Evolutionary conservation across 352 stramenopile genomes (phyloP), one percentile per base, ranked within the genome.

Genomic region (Phytophthora brassicae): DNA sequence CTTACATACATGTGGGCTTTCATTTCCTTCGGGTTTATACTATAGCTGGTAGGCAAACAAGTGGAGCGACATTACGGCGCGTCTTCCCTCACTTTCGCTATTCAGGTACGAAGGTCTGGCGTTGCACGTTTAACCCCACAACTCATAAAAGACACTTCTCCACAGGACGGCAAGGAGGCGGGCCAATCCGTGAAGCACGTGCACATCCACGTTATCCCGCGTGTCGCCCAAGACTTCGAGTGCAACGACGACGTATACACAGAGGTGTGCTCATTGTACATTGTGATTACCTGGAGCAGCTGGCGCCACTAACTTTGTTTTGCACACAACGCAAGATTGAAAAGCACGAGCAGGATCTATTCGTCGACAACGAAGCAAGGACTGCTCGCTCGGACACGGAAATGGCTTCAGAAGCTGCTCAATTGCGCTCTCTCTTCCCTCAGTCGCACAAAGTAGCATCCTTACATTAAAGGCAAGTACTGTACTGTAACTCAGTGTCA

Each of bases 171-270:
- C 24, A 57, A 51, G 20, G 81, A 73, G 2, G 92, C 94, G 4
- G 95, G 94, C 2, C 94, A 98, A 68, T 96, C 82, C 0, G 90
- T 99, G 6, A 78, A 86, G 6, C 94, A 99, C 77, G 89, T 97
- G 6, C 92, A 98, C 64, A 90, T 98, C n/a, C 93, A 98, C 71
- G 83, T 98, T 13, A 79, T 98, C 31, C 93, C 95, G 6, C 75
- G 93, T 28, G 53, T 59, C 9, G 33, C 24, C 1, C 73, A 71
- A 20, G 94, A 98, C 72, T 97, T 98, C 39, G 56, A 77, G 55
- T 47, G 62, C 14, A 98, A 98, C 68, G 94, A 99, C 66, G 83
- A 97, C 52, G 74, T 99, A 22, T 98, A 98, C 70, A 82, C 94
- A 22, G 72, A 90, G 72, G 80, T 98, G 70, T 41, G 3, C 24